Evolutionary conservation across 345 rosid species (phyloP).

Genomic region (Trapa bicornis): DNA sequence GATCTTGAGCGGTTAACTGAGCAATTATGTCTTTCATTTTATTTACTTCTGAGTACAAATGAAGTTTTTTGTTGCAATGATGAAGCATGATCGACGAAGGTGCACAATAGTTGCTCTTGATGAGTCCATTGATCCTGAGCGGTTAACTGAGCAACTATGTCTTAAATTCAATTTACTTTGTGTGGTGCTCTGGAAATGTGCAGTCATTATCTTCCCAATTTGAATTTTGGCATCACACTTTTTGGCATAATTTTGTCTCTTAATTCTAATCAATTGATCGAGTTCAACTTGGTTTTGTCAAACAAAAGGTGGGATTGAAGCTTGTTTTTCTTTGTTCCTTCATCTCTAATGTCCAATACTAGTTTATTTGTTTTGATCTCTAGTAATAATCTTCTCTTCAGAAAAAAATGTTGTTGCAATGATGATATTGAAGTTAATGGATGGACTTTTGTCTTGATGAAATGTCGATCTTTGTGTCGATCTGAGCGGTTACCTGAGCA

Average conservation of each 20-base stretch:
- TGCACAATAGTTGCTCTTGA: not conserved
- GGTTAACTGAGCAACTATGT: not conserved
- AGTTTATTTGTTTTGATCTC: not conserved
- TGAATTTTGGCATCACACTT: not conserved
- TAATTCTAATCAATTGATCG: too few relatives aligned
- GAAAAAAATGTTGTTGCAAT: not conserved
- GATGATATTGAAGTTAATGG: slow-evolving; percentile 7
- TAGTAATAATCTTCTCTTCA: not conserved
- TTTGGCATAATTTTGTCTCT: not conserved
- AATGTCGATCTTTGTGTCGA: slow-evolving; percentile 18
- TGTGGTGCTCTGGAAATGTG: not conserved
- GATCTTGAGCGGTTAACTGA: slow-evolving; percentile 2
- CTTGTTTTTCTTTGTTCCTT: too few relatives aligned
- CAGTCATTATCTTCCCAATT: not conserved
- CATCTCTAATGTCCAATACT: too few relatives aligned
- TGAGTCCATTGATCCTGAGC: slow-evolving; percentile 1
- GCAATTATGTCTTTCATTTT: not conserved
- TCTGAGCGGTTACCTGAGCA: slow-evolving; percentile 63
- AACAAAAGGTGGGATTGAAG: too few relatives aligned
- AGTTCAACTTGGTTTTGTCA: not conserved
- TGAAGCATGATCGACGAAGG: not conserved
- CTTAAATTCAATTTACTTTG: too few relatives aligned
- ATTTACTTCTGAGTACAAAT: not conserved
- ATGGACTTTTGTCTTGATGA: slow-evolving; percentile 23
- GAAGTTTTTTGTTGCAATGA: too few relatives aligned